Evolutionary conservation across 768 basidiomycete species (phyloP).

Genomic region (Suillus luteus): DNA sequence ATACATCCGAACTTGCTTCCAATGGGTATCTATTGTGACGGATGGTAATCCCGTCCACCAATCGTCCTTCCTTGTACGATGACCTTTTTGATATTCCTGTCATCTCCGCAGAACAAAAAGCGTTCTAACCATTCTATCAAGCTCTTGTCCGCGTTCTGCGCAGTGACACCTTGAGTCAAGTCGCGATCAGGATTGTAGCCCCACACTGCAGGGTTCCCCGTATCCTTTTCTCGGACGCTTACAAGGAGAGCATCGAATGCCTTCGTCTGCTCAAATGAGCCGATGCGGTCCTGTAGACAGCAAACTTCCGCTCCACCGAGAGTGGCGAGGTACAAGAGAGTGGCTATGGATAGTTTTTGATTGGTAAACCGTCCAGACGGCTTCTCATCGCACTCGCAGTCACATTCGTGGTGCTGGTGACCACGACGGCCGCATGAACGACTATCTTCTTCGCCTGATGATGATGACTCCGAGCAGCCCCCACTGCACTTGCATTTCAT

Average conservation of each 20-base stretch:
- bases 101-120: constrained; percentile 86
- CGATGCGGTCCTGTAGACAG: constrained; percentile 62
- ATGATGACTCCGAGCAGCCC: background rate
- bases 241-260: constrained; percentile 89
- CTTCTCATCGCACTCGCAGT: constrained; percentile 1
- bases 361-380: constrained; percentile 42
- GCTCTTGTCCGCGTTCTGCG: constrained; percentile 31
- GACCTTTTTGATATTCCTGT: constrained; percentile 78
- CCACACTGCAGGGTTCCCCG: constrained; percentile 63
- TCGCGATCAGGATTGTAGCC: constrained; percentile 25
- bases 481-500: constrained; percentile 5
- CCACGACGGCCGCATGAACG: constrained; percentile 6
- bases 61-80: constrained; percentile 82
- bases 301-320: constrained; percentile 89
- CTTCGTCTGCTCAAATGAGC: constrained; percentile 80
- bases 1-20: background rate
- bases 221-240: constrained; percentile 48
- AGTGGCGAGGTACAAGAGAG: constrained; percentile 89
- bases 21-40: background rate
- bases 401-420: constrained; percentile 12
- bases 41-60: constrained; percentile 57
- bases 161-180: constrained; percentile 35
- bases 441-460: constrained; percentile 6
- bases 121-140: constrained; percentile 70
- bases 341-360: constrained; percentile 69